These are phyloP conservation scores for Polygonum maritimum DNA, from an alignment of 148 eudicot genomes.

Conservation along the genomic window DNA sequence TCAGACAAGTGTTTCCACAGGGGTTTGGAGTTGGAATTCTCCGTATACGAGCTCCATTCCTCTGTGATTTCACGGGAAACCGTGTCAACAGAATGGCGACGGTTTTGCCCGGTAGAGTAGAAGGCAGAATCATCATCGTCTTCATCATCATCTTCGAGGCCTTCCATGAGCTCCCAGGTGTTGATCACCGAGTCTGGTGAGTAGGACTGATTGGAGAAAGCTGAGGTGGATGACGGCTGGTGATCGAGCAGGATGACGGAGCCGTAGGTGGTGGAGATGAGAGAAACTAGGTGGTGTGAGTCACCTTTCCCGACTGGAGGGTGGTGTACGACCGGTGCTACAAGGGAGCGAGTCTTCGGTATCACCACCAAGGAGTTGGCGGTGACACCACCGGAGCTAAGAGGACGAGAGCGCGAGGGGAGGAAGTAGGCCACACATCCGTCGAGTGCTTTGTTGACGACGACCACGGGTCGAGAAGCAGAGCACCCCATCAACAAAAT, in stretches of 20 bases:
- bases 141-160: slow-evolving; percentile 61
- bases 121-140: slow-evolving; percentile 28
- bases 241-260: slow-evolving; percentile 42
- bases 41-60: slow-evolving; percentile 11
- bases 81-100: slow-evolving; percentile 16
- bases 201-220: slow-evolving; percentile 8
- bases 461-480: slow-evolving; percentile 40
- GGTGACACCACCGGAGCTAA: slow-evolving; percentile 13
- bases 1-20: slow-evolving; percentile 87
- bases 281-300: slow-evolving; percentile 71
- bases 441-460: slow-evolving; percentile 25
- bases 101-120: slow-evolving; percentile 4
- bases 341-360: slow-evolving; percentile 45
- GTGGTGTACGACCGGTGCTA: slow-evolving; percentile 62
- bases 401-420: slow-evolving; percentile 13
- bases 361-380: not conserved
- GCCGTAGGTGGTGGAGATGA: slow-evolving; percentile 78
- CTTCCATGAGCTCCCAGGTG: slow-evolving; percentile 95
- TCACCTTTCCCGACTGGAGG: slow-evolving; percentile 68
- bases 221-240: slow-evolving; percentile 15
- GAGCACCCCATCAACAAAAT: slow-evolving; percentile 51
- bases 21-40: slow-evolving; percentile 41
- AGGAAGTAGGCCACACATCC: slow-evolving; percentile 17
- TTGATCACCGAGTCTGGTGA: slow-evolving; percentile 64
- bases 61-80: slow-evolving; percentile 37